A percentile compares a stretch with the other conserved stretches of the same genome.
phyloP scores from a whole-genome alignment of 1,284 basidiomycete genomes.

The Flammula alnicola region DNA sequence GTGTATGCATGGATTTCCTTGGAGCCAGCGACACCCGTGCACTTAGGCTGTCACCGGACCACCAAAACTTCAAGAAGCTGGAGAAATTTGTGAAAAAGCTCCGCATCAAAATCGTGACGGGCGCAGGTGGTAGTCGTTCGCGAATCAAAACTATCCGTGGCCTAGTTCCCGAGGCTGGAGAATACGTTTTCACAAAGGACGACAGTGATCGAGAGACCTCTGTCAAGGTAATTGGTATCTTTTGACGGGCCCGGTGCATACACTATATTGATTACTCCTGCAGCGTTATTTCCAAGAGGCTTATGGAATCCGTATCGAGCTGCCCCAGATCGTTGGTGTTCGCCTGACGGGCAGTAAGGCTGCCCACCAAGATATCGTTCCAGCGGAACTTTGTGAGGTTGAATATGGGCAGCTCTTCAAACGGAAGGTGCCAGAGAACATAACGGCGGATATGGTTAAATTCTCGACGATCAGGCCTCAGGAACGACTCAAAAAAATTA shows the following conservation, averaged over 20 bases:
- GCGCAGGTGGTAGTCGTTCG: conserved; percentile 9
- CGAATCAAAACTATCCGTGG: conserved; percentile 28
- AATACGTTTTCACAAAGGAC: conserved; percentile 35
- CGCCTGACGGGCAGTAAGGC: conserved; percentile 29
- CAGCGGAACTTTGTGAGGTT: conserved; percentile 53
- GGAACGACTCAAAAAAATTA: conserved; percentile 40
- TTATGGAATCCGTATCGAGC: conserved; percentile 33
- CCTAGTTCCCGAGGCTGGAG: conserved; percentile 24
- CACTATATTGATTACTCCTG: background rate
- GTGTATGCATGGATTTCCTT: conserved; percentile 32
- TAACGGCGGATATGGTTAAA: conserved; percentile 43
- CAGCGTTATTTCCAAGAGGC: conserved; percentile 42
- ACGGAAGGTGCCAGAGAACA: conserved; percentile 44
- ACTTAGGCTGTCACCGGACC: conserved; percentile 23
- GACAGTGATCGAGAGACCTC: conserved; percentile 32
- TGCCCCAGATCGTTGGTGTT: conserved; percentile 46
- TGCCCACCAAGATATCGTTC: conserved; percentile 41
- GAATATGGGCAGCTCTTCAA: conserved; percentile 52
- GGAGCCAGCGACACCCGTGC: conserved; percentile 21
- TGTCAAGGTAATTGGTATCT: conserved; percentile 34
- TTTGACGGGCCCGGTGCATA: background rate
- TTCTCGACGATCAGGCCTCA: conserved; percentile 48
- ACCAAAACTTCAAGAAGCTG: conserved; percentile 31
- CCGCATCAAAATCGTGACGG: conserved; percentile 26
- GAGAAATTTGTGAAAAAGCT: conserved; percentile 38